A percentile compares a stretch with the other conserved stretches of the same genome.
Evolutionary conservation across 371 early-diverging fungal genomes (phyloP).

Genomic region (Circinella umbellata): DNA sequence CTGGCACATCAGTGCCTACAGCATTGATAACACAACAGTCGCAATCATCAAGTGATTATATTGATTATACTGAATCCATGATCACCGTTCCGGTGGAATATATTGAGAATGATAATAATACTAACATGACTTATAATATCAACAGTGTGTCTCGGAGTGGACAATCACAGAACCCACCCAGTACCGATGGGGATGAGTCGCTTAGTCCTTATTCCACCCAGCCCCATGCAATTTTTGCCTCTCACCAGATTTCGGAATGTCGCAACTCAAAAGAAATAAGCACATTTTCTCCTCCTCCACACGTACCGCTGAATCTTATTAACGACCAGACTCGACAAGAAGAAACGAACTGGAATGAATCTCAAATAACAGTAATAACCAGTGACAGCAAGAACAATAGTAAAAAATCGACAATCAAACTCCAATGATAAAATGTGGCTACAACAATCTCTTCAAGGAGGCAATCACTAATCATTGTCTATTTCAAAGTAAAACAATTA

Average conservation of each 20-base stretch:
- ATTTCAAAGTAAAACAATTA: neutral
- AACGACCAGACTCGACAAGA: constrained; percentile 1
- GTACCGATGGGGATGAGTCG: neutral
- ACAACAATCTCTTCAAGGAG: constrained; percentile 26
- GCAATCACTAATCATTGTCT: constrained; percentile 15
- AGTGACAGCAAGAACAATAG: constrained; percentile 5
- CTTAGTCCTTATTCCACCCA: constrained; percentile 17
- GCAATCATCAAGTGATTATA: constrained; percentile 30
- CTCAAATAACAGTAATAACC: neutral
- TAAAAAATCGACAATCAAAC: constrained; percentile 21
- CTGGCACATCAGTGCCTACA: constrained; percentile 18
- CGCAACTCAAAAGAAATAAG: constrained; percentile 5
- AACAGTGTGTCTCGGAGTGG: constrained; percentile 4
- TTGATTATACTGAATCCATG: constrained; percentile 23
- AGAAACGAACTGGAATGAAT: constrained; percentile 8
- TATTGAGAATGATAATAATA: neutral
- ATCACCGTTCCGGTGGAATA: constrained; percentile 14
- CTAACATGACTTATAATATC: constrained; percentile 4
- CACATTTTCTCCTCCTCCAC: neutral
- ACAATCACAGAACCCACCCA: constrained; percentile 11
- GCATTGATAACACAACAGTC: constrained; percentile 24
- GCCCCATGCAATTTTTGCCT: constrained; percentile 13
- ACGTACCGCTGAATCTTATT: constrained; percentile 5
- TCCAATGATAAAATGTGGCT: constrained; percentile 32
- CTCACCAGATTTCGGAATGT: constrained; percentile 12